These are phyloP conservation scores for Tuber calosporum DNA, from an alignment of 495 filamentous ascomycete species.

Conservation along the genomic window DNA sequence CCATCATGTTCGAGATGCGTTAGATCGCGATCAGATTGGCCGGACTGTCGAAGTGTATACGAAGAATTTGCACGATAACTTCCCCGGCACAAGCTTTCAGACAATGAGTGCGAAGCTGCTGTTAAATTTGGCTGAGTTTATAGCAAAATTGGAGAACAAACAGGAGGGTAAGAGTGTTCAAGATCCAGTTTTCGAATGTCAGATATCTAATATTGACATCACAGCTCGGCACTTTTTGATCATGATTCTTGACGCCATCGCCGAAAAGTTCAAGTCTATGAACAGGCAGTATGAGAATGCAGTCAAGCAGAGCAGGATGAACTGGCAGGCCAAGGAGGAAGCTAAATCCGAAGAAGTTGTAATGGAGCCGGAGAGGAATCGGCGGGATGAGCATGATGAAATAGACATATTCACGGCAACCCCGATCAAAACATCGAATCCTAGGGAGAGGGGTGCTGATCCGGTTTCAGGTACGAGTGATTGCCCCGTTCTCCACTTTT, in stretches of 20 bases:
- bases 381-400: constrained; percentile 72
- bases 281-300: constrained; percentile 91
- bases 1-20: constrained; percentile 84
- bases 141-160: constrained; percentile 83
- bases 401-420: constrained; percentile 95
- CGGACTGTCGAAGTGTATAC: constrained; percentile 95
- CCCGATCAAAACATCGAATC: constrained; percentile 91
- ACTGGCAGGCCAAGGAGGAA: constrained; percentile 59
- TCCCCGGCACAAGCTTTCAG: constrained; percentile 96
- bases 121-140: constrained; percentile 95
- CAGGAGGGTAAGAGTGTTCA: constrained; percentile 50
- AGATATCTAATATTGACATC: constrained; percentile 5
- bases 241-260: constrained; percentile 95
- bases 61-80: constrained; percentile 88
- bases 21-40: constrained; percentile 80
- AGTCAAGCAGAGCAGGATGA: constrained; percentile 76
- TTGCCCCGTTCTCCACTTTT: not conserved
- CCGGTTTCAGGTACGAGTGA: constrained; percentile 57
- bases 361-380: constrained; percentile 59
- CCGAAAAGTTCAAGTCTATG: constrained; percentile 97
- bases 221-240: constrained; percentile 83
- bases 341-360: constrained; percentile 68
- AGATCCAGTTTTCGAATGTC: not conserved
- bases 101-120: constrained; percentile 98
- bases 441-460: constrained; percentile 80